Evolutionary conservation across 169 alveolate genomes (phyloP), one percentile per base, ranked within the genome.

Genomic region (Plasmodium cynomolgi): DNA sequence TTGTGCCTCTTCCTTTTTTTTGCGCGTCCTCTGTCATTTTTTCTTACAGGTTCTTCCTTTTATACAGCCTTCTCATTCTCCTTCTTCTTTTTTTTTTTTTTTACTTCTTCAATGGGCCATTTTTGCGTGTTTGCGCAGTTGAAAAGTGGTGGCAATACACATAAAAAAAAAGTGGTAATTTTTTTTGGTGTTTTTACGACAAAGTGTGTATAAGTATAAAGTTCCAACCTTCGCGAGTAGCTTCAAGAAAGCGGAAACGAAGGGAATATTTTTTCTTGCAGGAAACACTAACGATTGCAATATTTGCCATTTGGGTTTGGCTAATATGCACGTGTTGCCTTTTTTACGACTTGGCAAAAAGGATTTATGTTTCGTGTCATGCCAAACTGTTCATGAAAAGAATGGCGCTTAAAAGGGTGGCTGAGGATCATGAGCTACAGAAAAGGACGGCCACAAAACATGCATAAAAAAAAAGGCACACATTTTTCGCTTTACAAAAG

Each of bases 351-450:
- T 26, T n/a, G 13, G 23, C 20, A 47, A 47, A 34, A 50, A 31
- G 33, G n/a, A 13, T 81, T 41, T 81, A 23, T 2, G 13, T 29
- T 20, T 44, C 68, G 5, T 47, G 26, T 56, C 72, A n/a, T 83
- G 11, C 91, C 72, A 77, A 83, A 83, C 0, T 83, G 74, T 83
- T 83, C 91, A 39, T 83, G 72, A 56, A 54, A 17, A 56, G 54
- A 83, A 34, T 54, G 62, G 11, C 62, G 26, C 29, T 31, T 41
- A 11, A 44, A 34, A 23, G 71, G 41, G 23, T 31, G 71, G 20
- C 13, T 58, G 90, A 26, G 58, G 34, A 5, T 34, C 11, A 8
- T 50, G 37, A 50, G 39, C 44, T 39, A 37, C n/a, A 37, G 31
- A 37, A 4, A 13, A 39, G 11, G n/a, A 33, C 17, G 26, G 73